Conservation (phyloP, 2,329 filamentous ascomycete species). For the Plenodomus tracheiphilus region DNA sequence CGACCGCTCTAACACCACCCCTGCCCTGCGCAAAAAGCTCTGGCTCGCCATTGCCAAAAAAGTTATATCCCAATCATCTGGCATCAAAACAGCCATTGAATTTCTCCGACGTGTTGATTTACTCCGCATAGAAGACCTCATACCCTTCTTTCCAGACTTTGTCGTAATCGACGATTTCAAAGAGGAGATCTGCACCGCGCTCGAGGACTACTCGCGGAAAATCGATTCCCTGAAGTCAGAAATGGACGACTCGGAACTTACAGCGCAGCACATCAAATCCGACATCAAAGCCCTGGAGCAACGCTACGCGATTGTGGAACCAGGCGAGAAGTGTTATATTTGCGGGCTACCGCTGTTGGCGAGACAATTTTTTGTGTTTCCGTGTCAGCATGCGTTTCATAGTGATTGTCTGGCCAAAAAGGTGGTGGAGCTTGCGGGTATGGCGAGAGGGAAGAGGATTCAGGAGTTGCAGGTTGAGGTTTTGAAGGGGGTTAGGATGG, state of each 20-base stretch:
- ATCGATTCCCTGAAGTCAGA: conserved; percentile 88
- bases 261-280: conserved; percentile 84
- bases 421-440: conserved; percentile 79
- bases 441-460: conserved; percentile 77
- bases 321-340: conserved; percentile 89
- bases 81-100: conserved; percentile 85
- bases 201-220: conserved; percentile 90
- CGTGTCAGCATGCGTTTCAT: conserved; percentile 97
- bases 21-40: conserved; percentile 83
- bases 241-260: conserved; percentile 92
- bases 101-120: conserved; percentile 91
- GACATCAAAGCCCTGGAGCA: conserved; percentile 86
- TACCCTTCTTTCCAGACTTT: conserved; percentile 98
- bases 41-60: conserved; percentile 96
- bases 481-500: conserved; percentile 71
- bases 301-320: conserved; percentile 94
- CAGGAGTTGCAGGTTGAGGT: conserved; percentile 84
- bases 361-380: conserved; percentile 96
- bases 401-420: conserved; percentile 88
- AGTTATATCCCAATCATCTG: conserved; percentile 82
- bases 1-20: conserved; percentile 78
- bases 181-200: conserved; percentile 90
- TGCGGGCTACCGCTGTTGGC: conserved; percentile 85
- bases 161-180: conserved; percentile 99
- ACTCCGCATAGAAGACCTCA: conserved; percentile 92